These are phyloP conservation scores for Ligustrum vulgare DNA, from an alignment of 257 asterid genomes.

Conservation along the genomic window DNA sequence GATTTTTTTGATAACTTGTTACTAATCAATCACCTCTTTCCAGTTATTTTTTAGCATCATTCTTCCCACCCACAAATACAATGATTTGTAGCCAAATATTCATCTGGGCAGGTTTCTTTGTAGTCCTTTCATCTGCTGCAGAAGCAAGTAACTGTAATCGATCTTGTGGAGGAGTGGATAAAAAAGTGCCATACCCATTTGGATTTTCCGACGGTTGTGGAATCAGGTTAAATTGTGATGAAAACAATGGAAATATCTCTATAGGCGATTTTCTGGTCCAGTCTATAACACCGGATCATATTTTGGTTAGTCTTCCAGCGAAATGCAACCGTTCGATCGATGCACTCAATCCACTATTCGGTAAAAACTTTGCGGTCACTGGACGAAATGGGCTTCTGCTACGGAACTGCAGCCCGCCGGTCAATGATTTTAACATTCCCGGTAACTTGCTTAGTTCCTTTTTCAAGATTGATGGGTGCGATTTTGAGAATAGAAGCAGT, in stretches of 20 bases:
- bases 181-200: slow-evolving; percentile 35
- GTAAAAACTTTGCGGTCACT: slow-evolving; percentile 23
- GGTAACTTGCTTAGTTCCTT: neutral
- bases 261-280: slow-evolving; percentile 31
- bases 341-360: slow-evolving; percentile 16
- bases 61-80: neutral
- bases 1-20: neutral
- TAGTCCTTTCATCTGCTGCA: neutral
- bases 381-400: slow-evolving; percentile 35
- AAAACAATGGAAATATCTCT: slow-evolving; percentile 20
- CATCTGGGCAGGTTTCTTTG: slow-evolving; percentile 12
- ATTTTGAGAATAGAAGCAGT: neutral
- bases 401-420: slow-evolving; percentile 21
- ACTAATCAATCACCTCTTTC: neutral
- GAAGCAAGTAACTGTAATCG: slow-evolving; percentile 17
- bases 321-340: slow-evolving; percentile 37
- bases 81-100: neutral
- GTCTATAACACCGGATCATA: slow-evolving; percentile 30
- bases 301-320: slow-evolving; percentile 28
- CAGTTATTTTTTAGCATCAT: neutral
- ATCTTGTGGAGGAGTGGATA: neutral
- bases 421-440: slow-evolving; percentile 25
- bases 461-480: slow-evolving; percentile 17
- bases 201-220: slow-evolving; percentile 35
- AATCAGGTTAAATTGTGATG: slow-evolving; percentile 30